phyloP scores from a whole-genome alignment of 495 filamentous ascomycete genomes.

The Hypoxylon intermedium region DNA sequence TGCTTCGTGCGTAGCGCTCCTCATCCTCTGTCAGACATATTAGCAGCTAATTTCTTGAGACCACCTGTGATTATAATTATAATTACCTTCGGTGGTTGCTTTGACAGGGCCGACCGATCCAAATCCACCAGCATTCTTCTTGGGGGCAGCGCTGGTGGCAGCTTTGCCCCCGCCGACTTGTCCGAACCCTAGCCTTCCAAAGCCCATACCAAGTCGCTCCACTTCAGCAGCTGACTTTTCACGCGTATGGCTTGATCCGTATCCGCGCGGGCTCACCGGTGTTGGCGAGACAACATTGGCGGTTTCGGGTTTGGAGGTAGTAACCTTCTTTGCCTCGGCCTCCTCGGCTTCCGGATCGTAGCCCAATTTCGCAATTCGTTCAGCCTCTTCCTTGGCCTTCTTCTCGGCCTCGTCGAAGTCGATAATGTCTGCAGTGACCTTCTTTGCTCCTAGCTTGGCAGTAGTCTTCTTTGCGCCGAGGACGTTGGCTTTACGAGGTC shows the following conservation, averaged over 20 bases:
- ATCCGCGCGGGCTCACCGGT: conserved; percentile 73
- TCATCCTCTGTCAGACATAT: conserved; percentile 64
- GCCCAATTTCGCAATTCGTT: conserved; percentile 96
- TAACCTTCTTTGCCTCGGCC: conserved; percentile 63
- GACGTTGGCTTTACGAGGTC: conserved; percentile 79
- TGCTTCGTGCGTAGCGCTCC: conserved; percentile 75
- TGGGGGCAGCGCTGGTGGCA: conserved; percentile 64
- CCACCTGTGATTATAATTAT: conserved; percentile 4
- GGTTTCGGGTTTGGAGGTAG: conserved; percentile 53
- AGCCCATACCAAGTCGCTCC: conserved; percentile 90
- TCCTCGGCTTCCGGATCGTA: conserved; percentile 93
- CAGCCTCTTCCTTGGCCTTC: conserved; percentile 96
- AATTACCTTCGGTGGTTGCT: conserved; percentile 72
- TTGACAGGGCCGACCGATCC: conserved; percentile 80
- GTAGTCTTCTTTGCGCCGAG: conserved; percentile 85
- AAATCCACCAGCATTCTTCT: conserved; percentile 79
- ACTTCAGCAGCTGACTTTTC: conserved; percentile 72
- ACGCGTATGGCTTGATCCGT: conserved; percentile 65
- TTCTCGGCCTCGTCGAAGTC: conserved; percentile 98
- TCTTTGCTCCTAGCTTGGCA: conserved; percentile 88
- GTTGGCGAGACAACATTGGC: conserved; percentile 72
- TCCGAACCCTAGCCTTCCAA: conserved; percentile 87
- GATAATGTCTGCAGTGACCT: conserved; percentile 75
- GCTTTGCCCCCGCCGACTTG: conserved; percentile 75
- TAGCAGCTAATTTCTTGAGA: conserved; percentile 11